Evolutionary conservation across 768 basidiomycete species (phyloP), one percentile per base, ranked within the genome.

Genomic region (Rhodotorula graminis): DNA sequence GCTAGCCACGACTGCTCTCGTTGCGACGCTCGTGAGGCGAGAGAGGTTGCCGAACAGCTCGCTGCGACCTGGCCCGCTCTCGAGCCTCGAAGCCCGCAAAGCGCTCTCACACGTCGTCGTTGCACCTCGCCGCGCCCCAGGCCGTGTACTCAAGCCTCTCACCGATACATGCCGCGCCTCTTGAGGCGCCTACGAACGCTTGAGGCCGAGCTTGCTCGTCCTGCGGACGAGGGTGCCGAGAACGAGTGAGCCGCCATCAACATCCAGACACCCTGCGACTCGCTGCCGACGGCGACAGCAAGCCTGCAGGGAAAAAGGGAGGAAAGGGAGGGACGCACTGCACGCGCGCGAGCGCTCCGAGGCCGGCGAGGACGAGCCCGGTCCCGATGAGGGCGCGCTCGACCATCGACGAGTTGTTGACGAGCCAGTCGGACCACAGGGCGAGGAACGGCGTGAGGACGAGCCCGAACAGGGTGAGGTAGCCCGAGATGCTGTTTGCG

Each of bases 361-460:
- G 1, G 0, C 50, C 69, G 6, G 66, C 69, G 21, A 70, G n/a
- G 3, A 33, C 69, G 29, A 74, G 50, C 18, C 69, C 65, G 15
- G 29, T 27, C 19, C 69, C 70, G 55, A 74, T 71, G 7, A 55
- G 19, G 25, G 18, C 25, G 8, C 73, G 37, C 61, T 74, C 69
- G 19, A 23, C 27, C 23, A 3, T 1, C 6, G n/a, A 10, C 55
- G 76, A 67, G 64, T 77, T 70, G 47, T 29, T 44, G 12, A 46
- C n/a, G 12, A 77, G 56, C 76, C 76, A 77, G 53, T 71, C 73
- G 19, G 53, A 56, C 33, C 49, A 61, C 47, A 72, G 66, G 16
- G 77, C 77, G 33, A 76, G 58, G 14, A 59, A 3, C 23, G 77
- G 74, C 4, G 77, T 77, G 3, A 65, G 11, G 25, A 75, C 21